Conservation (phyloP, 164 flowering plant species). For the Tetrastigma voinierianum region DNA sequence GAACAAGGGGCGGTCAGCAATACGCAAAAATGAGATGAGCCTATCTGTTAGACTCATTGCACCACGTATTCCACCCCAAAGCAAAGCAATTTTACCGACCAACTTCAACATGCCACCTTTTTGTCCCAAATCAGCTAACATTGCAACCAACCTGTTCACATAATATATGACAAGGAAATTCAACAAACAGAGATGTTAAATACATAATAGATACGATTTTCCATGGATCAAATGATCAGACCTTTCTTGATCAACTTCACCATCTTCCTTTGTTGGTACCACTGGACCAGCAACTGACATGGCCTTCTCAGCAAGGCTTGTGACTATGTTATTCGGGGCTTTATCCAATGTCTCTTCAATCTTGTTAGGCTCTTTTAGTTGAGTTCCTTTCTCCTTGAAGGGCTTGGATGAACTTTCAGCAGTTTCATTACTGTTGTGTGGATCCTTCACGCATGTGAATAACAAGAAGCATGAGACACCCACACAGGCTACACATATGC, state of each 20-base stretch:
- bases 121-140: slow-evolving; percentile 85
- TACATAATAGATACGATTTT: too few species aligned
- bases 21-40: slow-evolving; percentile 73
- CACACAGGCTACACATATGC: too few species aligned
- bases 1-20: too few species aligned
- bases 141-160: slow-evolving; percentile 84
- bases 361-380: slow-evolving; percentile 31
- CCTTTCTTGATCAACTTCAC: too few species aligned
- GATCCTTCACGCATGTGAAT: too few species aligned
- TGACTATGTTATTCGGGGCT: slow-evolving; percentile 47
- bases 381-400: slow-evolving; percentile 24
- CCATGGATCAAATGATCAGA: too few species aligned
- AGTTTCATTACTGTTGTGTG: slow-evolving; percentile 17
- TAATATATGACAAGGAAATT: too few species aligned
- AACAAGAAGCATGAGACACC: too few species aligned
- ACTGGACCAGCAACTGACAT: slow-evolving; percentile 98
- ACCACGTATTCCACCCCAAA: slow-evolving; percentile 99
- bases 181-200: too few species aligned
- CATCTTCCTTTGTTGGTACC: slow-evolving; percentile 83
- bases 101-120: slow-evolving; percentile 75
- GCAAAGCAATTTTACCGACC: slow-evolving; percentile 84
- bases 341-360: slow-evolving; percentile 41
- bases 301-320: slow-evolving; percentile 95
- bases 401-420: slow-evolving; percentile 32
- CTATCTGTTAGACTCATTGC: slow-evolving; percentile 92